These are phyloP conservation scores for Myrica gale DNA, from an alignment of 306 rosid genomes.

Conservation along the genomic window DNA sequence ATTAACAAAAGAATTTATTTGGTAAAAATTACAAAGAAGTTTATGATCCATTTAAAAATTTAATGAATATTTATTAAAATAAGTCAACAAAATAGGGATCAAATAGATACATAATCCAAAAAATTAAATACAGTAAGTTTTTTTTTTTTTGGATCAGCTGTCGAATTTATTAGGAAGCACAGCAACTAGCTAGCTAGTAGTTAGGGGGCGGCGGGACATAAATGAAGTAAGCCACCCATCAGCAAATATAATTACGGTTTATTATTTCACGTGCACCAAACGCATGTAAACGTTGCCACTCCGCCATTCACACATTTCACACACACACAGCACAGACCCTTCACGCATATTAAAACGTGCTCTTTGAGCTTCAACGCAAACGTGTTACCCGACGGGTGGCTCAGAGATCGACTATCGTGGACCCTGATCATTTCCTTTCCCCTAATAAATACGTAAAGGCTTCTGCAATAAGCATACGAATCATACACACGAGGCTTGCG, in stretches of 20 bases:
- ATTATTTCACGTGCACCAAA: too few species aligned
- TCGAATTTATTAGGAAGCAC: neutral
- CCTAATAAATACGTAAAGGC: constrained; percentile 20
- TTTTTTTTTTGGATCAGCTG: too few species aligned
- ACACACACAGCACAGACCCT: neutral
- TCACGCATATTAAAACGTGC: constrained; percentile 40
- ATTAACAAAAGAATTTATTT: too few species aligned
- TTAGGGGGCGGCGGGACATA: neutral
- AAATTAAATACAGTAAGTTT: too few species aligned
- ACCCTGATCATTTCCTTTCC: constrained; percentile 8
- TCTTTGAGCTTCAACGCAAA: constrained; percentile 25
- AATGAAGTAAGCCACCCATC: neutral
- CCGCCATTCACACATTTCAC: neutral
- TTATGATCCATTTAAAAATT: too few species aligned
- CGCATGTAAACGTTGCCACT: constrained; percentile 28
- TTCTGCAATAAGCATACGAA: neutral
- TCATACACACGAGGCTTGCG: constrained; percentile 57
- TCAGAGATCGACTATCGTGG: neutral
- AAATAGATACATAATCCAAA: too few species aligned
- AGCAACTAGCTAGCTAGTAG: neutral
- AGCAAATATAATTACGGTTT: too few species aligned
- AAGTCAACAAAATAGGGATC: too few species aligned
- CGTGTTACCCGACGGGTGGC: constrained; percentile 30
- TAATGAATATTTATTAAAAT: too few species aligned
- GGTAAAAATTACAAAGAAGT: too few species aligned